phyloP scores from a whole-genome alignment of 257 asterid species.

The Gentiana macrophylla region DNA sequence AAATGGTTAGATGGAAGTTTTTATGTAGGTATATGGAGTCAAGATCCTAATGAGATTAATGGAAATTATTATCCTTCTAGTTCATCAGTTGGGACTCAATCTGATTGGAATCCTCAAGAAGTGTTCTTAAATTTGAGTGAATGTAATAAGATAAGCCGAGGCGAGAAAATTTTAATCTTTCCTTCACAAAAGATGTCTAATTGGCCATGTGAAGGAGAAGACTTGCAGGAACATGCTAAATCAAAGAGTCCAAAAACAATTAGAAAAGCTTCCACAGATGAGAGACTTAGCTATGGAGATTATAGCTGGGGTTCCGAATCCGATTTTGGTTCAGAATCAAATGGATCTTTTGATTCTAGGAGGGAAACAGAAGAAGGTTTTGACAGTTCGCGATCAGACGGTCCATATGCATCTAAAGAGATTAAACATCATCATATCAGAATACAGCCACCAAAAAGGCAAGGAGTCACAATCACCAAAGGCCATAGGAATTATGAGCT shows the following conservation, averaged over 20 bases:
- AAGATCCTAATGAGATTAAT: conserved; percentile 49
- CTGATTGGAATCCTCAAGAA: conserved; percentile 73
- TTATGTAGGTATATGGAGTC: conserved; percentile 80
- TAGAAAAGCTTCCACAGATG: conserved; percentile 30
- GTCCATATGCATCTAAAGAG: conserved; percentile 25
- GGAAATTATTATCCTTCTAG: conserved; percentile 71
- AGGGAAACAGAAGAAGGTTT: conserved; percentile 27
- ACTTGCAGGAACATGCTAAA: conserved; percentile 21
- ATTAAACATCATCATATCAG: conserved; percentile 24
- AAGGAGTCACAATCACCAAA: conserved; percentile 58
- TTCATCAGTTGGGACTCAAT: conserved; percentile 26
- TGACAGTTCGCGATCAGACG: conserved; percentile 18
- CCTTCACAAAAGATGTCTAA: conserved; percentile 55
- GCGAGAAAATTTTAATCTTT: conserved; percentile 46
- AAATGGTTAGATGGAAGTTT: conserved; percentile 79
- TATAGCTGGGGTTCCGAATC: conserved; percentile 37
- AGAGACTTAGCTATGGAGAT: conserved; percentile 29
- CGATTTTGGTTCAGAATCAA: conserved; percentile 38
- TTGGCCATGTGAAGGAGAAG: conserved; percentile 56
- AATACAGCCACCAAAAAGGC: conserved; percentile 47
- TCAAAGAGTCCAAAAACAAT: conserved; percentile 17
- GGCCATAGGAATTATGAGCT: conserved; percentile 86
- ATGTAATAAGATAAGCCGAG: conserved; percentile 25
- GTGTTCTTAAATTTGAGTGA: conserved; percentile 37
- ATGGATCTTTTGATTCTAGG: conserved; percentile 20